phyloP scores from a whole-genome alignment of 768 basidiomycete genomes.

The Amanita inopinata region DNA sequence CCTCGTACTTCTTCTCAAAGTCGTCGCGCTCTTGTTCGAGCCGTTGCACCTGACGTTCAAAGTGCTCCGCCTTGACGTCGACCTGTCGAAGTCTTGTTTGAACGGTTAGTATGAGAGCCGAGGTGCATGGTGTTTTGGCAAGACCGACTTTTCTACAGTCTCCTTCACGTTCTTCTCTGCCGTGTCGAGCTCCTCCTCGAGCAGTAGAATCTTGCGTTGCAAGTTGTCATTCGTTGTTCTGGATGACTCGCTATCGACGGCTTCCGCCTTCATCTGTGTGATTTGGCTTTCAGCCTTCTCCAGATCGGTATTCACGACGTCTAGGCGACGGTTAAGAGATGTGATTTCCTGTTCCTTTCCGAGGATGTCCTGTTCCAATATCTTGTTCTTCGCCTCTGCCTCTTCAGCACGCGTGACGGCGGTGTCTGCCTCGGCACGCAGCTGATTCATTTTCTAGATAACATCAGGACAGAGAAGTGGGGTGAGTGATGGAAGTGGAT shows the following conservation, averaged over 20 bases:
- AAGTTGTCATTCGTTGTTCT: slow-evolving; percentile 68
- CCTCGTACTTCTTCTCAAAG: slow-evolving; percentile 95
- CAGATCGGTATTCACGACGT: slow-evolving; percentile 53
- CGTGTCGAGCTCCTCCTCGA: slow-evolving; percentile 92
- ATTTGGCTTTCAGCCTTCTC: slow-evolving; percentile 65
- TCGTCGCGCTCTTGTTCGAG: slow-evolving; percentile 84
- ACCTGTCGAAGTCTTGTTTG: slow-evolving; percentile 79
- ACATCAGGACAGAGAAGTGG: background rate
- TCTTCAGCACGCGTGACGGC: slow-evolving; percentile 77
- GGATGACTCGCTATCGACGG: slow-evolving; percentile 59
- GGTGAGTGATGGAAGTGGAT: slow-evolving; percentile 2
- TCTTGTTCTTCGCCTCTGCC: slow-evolving; percentile 80
- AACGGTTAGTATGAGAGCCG: slow-evolving; percentile 13
- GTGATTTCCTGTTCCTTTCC: slow-evolving; percentile 79
- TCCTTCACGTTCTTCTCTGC: slow-evolving; percentile 97
- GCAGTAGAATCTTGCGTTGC: slow-evolving; percentile 73
- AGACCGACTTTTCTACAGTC: slow-evolving; percentile 86
- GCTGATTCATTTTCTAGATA: slow-evolving; percentile 62
- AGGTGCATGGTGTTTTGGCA: slow-evolving; percentile 10
- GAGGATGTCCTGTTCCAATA: slow-evolving; percentile 59
- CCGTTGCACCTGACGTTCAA: slow-evolving; percentile 82
- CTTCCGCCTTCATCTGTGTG: slow-evolving; percentile 49
- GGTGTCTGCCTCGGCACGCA: slow-evolving; percentile 80
- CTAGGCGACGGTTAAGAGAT: slow-evolving; percentile 67
- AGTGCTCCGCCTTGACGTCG: slow-evolving; percentile 98